Evolutionary conservation across 2,329 filamentous ascomycete species (phyloP), one percentile per base, ranked within the genome.

Genomic region (Fusarium pseudonygamai): DNA sequence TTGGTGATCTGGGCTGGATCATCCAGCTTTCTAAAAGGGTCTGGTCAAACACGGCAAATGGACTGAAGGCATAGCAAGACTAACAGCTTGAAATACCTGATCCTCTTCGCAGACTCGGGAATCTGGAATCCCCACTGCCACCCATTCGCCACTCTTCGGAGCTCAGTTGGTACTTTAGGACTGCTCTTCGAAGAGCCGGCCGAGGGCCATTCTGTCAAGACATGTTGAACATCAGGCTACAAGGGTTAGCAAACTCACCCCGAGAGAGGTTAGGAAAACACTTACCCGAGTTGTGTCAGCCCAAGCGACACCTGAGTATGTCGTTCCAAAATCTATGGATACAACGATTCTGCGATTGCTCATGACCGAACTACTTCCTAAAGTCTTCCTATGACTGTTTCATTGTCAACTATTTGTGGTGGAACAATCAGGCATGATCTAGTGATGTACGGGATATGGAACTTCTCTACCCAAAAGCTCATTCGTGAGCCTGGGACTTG

Each of bases 281-380:
- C 81, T 78, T 79, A 82, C 82, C 42, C 78, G 78, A 53, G 74
- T 80, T 52, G 84, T 84, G 66, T 86, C 82, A 46, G 84, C 84
- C 85, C 86, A 89, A 36, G 86, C 85, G n/a, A 88, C 81, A 36
- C 86, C 87, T 20, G 87, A 87, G 75, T 86, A 89, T 9, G 87
- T 89, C 18, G 87, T 89, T 32, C 87, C 87, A 73, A 89, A 89
- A 75, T 89, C 87, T 66, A 89, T 85, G 26, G 85, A 87, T 69
- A 88, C 82, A 58, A 88, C 82, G 68, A 88, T 84, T 76, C 82
- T 85, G 73, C 83, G 75, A 45, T 78, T 76, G 62, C 71, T 68
- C 80, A 82, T 82, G 66, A 47, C 77, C 56, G 63, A 64, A 71
- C 68, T 60, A 62, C 64, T 58, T 37, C 45, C 61, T 69, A 47